Evolutionary conservation across 164 flowering plant genomes (phyloP), one percentile per base, ranked within the genome.

Genomic region (Akebia trifoliata): DNA sequence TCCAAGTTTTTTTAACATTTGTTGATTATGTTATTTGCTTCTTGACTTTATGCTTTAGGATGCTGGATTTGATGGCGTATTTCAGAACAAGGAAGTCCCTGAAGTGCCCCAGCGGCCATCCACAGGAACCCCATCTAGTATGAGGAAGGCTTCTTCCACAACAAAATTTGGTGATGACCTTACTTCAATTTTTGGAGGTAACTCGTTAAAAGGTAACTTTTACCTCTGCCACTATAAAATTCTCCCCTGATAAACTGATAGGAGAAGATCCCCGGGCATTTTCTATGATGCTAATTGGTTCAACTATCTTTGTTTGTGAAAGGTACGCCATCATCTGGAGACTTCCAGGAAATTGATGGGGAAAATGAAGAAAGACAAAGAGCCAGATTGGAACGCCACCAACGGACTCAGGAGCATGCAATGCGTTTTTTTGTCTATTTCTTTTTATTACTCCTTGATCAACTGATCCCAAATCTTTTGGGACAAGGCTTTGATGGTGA

Each of bases 81-180:
- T 59, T 64, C 90, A 71, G 61, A 79, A 43, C 64, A 81, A 67
- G 72, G 78, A 72, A 57, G 81, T 69, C 21, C 72, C 85, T 62
- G 85, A 83, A 32, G 77, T 56, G 12, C 60, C 78, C 36, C 76
- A 70, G 57, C 78, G 76, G 72, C 63, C 87, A 56, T 66, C 90
- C 57, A 38, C 72, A 62, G 79, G 73, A 57, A 21, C 74, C 43
- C 42, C 93, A 26, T 62, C 96, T 53, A 80, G 56, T 70, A 81
- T 82, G 65, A 80, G 72, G 67, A 93, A 90, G 58, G 82, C 85
- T 59, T 79, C 88, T 66, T 90, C 98, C 15, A 53, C 92, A 8
- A 65, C 92, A 30, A 90, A 83, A 74, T 70, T 84, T 58, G 87
- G 76, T 55, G 97, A 93, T 74, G 97, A 87, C 69, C 81, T 87